Evolutionary conservation across 345 rosid genomes (phyloP), one percentile per base, ranked within the genome.

Genomic region (Hirschfeldia incana): DNA sequence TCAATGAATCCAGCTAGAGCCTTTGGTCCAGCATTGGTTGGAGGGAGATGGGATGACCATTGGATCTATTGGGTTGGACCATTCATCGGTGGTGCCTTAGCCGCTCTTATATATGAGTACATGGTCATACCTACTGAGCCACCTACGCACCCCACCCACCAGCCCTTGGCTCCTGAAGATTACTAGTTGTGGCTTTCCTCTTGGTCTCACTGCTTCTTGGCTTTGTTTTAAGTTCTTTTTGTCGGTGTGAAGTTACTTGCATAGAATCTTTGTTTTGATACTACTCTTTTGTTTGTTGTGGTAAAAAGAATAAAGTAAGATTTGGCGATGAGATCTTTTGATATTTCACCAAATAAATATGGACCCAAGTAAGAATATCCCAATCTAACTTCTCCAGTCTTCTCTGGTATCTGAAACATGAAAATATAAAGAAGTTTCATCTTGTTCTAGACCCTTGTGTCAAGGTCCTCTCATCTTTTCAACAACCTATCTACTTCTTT

Each of bases 121-220:
- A 67, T 85, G 82, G 79, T 88, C 76, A 86, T 92, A 60, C 84
- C 84, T 11, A 81, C 89, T 6, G 75, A 81, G 0, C 92, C 87
- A 69, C 84, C 84, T 1, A 73, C 80, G 28, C 83, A 65, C 26
- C 90, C 75, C 63, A 51, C 57, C 57, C 90, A 87, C 84, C 90
- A 86, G 78, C 94, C 97, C 11, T 75, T 86, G 76, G 92, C 92
- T 42, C 90, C 94, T 53, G 97, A 90, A 83, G 94, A 92, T 83
- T 92, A 90, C 85, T 88, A 88, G 69, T 42, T 39, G 74, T 1
- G 4, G 3, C 46, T 49, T 28, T 16, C 5, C 28, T 64, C n/a
- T 16, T 62, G 26, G 62, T 51, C 8, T 51, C 5, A 2, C 17
- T 49, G 55, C 7, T 49, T 6, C 53, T 44, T 11, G 53, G 11